These are phyloP conservation scores for Lophiostoma macrostomum DNA, from an alignment of 495 filamentous ascomycete species.

Conservation along the genomic window DNA sequence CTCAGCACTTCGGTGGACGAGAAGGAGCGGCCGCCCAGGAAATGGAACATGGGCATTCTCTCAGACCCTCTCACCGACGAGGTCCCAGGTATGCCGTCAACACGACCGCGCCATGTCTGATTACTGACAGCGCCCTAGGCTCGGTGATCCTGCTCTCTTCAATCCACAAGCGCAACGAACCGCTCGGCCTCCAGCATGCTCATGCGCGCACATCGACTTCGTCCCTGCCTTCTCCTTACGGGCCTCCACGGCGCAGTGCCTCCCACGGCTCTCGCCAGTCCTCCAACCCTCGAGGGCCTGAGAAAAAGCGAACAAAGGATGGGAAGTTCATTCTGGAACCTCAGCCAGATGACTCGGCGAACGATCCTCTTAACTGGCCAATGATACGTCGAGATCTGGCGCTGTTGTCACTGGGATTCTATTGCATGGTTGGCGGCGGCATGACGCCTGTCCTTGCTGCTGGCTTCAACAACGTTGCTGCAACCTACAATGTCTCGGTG, in stretches of 20 bases:
- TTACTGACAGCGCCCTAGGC: slow-evolving; percentile 51
- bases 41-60: slow-evolving; percentile 78
- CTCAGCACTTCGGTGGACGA: too few species aligned
- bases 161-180: slow-evolving; percentile 67
- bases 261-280: slow-evolving; percentile 27
- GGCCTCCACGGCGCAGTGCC: slow-evolving; percentile 39
- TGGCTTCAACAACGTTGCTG: slow-evolving; percentile 79
- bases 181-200: slow-evolving; percentile 72
- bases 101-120: background rate
- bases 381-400: slow-evolving; percentile 77
- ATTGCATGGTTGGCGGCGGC: slow-evolving; percentile 88
- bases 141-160: slow-evolving; percentile 75
- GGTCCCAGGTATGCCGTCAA: slow-evolving; percentile 66
- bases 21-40: too few species aligned
- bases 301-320: slow-evolving; percentile 74
- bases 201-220: slow-evolving; percentile 74
- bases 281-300: slow-evolving; percentile 35
- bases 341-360: slow-evolving; percentile 84
- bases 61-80: slow-evolving; percentile 82
- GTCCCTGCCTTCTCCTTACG: slow-evolving; percentile 62
- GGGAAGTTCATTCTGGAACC: slow-evolving; percentile 87
- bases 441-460: slow-evolving; percentile 91
- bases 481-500: slow-evolving; percentile 65
- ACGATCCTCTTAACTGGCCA: slow-evolving; percentile 95
- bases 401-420: slow-evolving; percentile 80